Conservation (phyloP, 345 rosid genomes). For the Excoecaria cochinchinensis region DNA sequence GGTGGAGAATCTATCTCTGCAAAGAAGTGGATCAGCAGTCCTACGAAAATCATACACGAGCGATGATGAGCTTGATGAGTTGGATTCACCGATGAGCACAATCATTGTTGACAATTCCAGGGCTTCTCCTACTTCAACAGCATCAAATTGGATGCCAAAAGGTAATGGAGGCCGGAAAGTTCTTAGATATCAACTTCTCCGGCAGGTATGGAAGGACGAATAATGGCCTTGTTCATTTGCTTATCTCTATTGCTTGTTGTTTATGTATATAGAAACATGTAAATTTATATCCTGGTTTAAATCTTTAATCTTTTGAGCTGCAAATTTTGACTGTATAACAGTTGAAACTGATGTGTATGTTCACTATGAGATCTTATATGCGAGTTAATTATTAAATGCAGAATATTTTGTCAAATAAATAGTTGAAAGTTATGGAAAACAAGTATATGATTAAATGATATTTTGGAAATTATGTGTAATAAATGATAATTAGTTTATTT, state of each 20-base stretch:
- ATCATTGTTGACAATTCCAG: slow-evolving; percentile 42
- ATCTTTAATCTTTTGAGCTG: background rate
- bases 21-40: slow-evolving; percentile 54
- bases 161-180: slow-evolving; percentile 20
- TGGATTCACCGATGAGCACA: slow-evolving; percentile 66
- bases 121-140: slow-evolving; percentile 17
- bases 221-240: slow-evolving; percentile 25
- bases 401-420: too few species aligned
- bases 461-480: too few species aligned
- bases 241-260: background rate
- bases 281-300: background rate
- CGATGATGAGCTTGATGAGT: slow-evolving; percentile 83
- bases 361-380: background rate
- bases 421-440: too few species aligned
- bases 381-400: too few species aligned
- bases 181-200: slow-evolving; percentile 45
- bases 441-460: too few species aligned
- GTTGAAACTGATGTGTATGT: background rate
- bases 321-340: slow-evolving; percentile 5
- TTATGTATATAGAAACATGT: background rate
- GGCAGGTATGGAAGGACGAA: slow-evolving; percentile 65
- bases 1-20: slow-evolving; percentile 39
- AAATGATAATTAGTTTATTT: too few species aligned
- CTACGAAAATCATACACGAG: slow-evolving; percentile 71
- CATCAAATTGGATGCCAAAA: slow-evolving; percentile 13